phyloP scores from a whole-genome alignment of 2,329 filamentous ascomycete genomes.

The Rhynchosporium graminicola region DNA sequence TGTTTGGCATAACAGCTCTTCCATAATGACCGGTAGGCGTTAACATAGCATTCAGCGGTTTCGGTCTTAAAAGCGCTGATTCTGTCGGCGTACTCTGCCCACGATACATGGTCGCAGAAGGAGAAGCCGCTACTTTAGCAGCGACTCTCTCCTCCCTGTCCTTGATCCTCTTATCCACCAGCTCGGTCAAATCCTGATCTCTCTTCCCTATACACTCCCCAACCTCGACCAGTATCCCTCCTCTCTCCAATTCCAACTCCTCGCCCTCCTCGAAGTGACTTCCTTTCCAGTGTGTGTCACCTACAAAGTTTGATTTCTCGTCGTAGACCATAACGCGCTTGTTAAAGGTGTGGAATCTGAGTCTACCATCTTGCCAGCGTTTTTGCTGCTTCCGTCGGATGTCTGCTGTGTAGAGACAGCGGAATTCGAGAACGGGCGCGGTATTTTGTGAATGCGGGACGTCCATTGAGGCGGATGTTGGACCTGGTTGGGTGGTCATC shows the following conservation, averaged over 20 bases:
- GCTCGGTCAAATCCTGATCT: slow-evolving; percentile 74
- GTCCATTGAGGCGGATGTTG: slow-evolving; percentile 27
- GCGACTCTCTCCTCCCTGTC: slow-evolving; percentile 53
- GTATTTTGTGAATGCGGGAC: slow-evolving; percentile 47
- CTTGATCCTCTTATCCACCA: slow-evolving; percentile 69
- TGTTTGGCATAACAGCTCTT: slow-evolving; percentile 56
- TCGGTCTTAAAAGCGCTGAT: slow-evolving; percentile 53
- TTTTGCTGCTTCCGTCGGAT: slow-evolving; percentile 78
- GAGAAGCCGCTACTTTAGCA: slow-evolving; percentile 36
- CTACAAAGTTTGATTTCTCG: slow-evolving; percentile 75
- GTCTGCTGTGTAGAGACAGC: slow-evolving; percentile 86
- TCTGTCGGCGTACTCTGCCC: slow-evolving; percentile 38
- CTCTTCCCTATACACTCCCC: slow-evolving; percentile 70
- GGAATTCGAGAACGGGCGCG: slow-evolving; percentile 79
- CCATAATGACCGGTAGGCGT: slow-evolving; percentile 64
- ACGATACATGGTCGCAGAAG: slow-evolving; percentile 31
- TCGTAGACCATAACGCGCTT: slow-evolving; percentile 90
- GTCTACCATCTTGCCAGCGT: slow-evolving; percentile 87
- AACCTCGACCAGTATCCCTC: slow-evolving; percentile 77
- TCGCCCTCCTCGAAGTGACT: slow-evolving; percentile 77
- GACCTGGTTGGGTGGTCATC: slow-evolving; percentile 18
- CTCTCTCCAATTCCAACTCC: slow-evolving; percentile 76
- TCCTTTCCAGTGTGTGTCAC: slow-evolving; percentile 79
- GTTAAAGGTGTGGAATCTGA: slow-evolving; percentile 90
- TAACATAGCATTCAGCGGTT: slow-evolving; percentile 63